Evolutionary conservation across 1,139 yeast genomes (phyloP), one percentile per base, ranked within the genome.

Genomic region (Blastobotrys ciferrii): DNA sequence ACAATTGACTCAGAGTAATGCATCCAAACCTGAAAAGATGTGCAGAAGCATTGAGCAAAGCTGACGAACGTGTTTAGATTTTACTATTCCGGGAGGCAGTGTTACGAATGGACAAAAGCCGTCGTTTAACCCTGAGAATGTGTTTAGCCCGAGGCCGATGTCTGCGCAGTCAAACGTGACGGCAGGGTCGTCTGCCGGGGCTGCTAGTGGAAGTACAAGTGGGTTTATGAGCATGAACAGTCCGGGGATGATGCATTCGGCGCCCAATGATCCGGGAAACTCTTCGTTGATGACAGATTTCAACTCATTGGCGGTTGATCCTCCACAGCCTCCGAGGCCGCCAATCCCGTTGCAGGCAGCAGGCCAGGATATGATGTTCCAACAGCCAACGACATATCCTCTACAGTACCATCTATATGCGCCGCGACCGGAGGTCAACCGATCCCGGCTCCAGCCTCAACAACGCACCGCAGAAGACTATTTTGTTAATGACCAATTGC

Each of bases 331-430:
- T 4, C 53, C 48, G n/a, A 52, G 47, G 20, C 52, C 50, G 5
- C 52, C 47, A 12, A 40, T 18, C 18, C 50, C 50, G 23, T 39
- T 44, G 36, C 49, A 45, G 14, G 47, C 49, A 3, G 48, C 49
- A 30, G 47, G 48, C 11, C 50, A 48, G 23, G 58, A 56, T 38
- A 52, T 57, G 50, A 42, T 51, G 33, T 58, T 49, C 45, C 58
- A 60, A 51, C 56, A 57, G 19, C 60, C 54, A 30, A 45, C 56
- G 7, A 48, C 56, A 12, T 84, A 74, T 58, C 92, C 96, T 1
- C 71, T 88, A 44, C 92, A 89, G 60, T 87, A 87, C 62, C 96
- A 91, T 66, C 69, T 89, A 43, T 91, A 91, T 66, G 95, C 97
- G 0, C 97, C 98, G 1, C 78, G 80, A 2, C 94, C 95, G 3